phyloP scores from a whole-genome alignment of 1,284 basidiomycete species.

The Gomphus sp. region DNA sequence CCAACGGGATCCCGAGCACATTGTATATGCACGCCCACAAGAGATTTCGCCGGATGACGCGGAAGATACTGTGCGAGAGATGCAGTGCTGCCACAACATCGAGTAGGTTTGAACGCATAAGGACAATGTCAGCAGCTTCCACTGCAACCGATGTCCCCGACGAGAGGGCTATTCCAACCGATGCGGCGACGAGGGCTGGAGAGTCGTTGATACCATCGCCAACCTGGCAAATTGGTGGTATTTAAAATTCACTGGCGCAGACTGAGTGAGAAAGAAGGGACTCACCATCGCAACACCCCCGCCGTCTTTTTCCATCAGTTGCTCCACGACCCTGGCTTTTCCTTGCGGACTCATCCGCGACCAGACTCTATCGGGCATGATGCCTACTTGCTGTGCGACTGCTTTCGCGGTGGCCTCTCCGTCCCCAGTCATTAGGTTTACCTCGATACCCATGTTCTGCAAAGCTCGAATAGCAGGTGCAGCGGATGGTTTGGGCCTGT shows the following conservation, averaged over 20 bases:
- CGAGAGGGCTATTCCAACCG: slow-evolving; percentile 92
- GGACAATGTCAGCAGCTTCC: slow-evolving; percentile 95
- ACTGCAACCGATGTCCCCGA: slow-evolving; percentile 96
- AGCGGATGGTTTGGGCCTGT: slow-evolving; percentile 78
- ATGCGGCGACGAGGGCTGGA: slow-evolving; percentile 90
- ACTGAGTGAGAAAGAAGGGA: slow-evolving; percentile 8
- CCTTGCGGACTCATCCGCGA: slow-evolving; percentile 89
- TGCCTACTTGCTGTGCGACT: slow-evolving; percentile 82
- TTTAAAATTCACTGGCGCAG: neutral
- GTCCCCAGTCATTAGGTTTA: slow-evolving; percentile 90
- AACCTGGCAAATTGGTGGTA: slow-evolving; percentile 44
- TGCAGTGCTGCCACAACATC: slow-evolving; percentile 96
- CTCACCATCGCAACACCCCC: slow-evolving; percentile 84
- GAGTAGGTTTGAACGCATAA: slow-evolving; percentile 92
- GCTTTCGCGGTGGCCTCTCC: slow-evolving; percentile 74
- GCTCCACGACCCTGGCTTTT: slow-evolving; percentile 75
- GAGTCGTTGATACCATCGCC: slow-evolving; percentile 99
- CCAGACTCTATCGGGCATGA: slow-evolving; percentile 72
- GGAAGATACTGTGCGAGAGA: slow-evolving; percentile 84
- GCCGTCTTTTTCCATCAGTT: slow-evolving; percentile 62
- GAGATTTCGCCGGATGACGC: slow-evolving; percentile 83
- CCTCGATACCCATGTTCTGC: slow-evolving; percentile 80
- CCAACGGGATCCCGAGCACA: slow-evolving; percentile 90
- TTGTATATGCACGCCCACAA: slow-evolving; percentile 95
- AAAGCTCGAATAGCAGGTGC: slow-evolving; percentile 73